Conservation (phyloP, 2,329 filamentous ascomycete species). For the Fusarium continuum region DNA sequence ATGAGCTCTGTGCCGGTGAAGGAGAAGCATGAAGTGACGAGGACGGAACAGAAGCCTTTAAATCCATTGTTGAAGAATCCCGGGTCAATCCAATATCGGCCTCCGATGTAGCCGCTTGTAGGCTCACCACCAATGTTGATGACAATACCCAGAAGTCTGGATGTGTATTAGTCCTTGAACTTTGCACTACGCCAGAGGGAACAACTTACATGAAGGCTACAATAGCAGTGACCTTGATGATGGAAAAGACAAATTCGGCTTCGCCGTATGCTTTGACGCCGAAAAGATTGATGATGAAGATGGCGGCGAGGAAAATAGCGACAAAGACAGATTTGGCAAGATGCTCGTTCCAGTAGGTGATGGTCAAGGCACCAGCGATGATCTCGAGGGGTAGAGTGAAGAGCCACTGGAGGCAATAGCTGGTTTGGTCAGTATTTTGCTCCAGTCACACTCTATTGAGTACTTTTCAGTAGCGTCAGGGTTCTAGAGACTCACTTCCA, state of each 20-base stretch:
- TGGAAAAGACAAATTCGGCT: slow-evolving; percentile 86
- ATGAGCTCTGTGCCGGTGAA: slow-evolving; percentile 81
- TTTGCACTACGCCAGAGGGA: fast-evolving
- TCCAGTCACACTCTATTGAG: not conserved
- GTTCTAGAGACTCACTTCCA: slow-evolving; percentile 73
- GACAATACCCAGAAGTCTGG: slow-evolving; percentile 81
- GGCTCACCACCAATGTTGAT: slow-evolving; percentile 83
- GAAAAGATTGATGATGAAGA: slow-evolving; percentile 85
- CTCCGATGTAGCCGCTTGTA: slow-evolving; percentile 79
- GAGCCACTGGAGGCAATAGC: slow-evolving; percentile 89
- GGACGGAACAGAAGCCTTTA: slow-evolving; percentile 79
- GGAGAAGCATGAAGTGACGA: slow-evolving; percentile 78
- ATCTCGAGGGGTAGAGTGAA: slow-evolving; percentile 85
- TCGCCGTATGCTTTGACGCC: slow-evolving; percentile 92
- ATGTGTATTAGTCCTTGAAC: not conserved
- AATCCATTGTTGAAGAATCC: slow-evolving; percentile 85
- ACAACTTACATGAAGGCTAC: slow-evolving; percentile 83
- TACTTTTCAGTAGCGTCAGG: not conserved
- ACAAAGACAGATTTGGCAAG: slow-evolving; percentile 80
- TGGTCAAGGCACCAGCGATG: slow-evolving; percentile 84
- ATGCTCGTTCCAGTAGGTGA: slow-evolving; percentile 77
- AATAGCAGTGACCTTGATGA: slow-evolving; percentile 86
- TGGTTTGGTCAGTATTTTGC: slow-evolving; percentile 45
- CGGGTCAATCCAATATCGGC: slow-evolving; percentile 77
- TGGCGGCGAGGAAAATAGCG: slow-evolving; percentile 78